Conservation (phyloP, 352 stramenopile species). For the Elongisporangium prolatum region DNA sequence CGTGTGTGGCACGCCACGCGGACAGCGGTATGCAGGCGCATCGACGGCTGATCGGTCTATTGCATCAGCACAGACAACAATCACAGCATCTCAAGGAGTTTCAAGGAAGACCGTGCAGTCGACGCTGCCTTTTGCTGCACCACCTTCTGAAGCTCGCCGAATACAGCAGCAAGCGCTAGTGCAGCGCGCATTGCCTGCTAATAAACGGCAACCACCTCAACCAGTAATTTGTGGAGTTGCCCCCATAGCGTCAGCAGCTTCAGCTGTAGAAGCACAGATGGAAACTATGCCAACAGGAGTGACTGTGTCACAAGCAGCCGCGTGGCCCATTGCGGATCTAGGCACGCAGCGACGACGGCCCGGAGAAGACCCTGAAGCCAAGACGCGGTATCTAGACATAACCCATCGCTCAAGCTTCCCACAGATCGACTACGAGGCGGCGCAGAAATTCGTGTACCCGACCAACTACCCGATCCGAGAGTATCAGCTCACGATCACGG, state of each 20-base stretch:
- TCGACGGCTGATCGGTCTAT: not conserved
- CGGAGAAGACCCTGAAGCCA: conserved; percentile 53
- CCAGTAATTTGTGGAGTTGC: not conserved
- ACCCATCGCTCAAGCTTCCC: conserved; percentile 28
- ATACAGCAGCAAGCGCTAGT: conserved; percentile 3
- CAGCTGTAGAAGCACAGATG: no score
- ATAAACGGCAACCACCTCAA: not conserved
- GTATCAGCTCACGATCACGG: conserved; percentile 95
- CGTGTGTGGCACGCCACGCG: conserved; percentile 48
- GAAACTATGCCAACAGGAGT: not conserved
- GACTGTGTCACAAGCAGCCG: not conserved
- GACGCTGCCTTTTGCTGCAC: conserved; percentile 48
- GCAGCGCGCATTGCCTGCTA: not conserved
- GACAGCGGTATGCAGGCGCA: conserved; percentile 20
- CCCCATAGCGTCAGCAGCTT: not conserved
- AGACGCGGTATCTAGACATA: conserved; percentile 53
- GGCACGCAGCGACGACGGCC: conserved; percentile 12
- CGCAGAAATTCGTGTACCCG: conserved; percentile 81
- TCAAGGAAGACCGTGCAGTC: conserved; percentile 52
- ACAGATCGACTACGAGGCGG: conserved; percentile 54
- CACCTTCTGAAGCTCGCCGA: conserved; percentile 7
- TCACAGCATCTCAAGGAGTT: conserved; percentile 1
- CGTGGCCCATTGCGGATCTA: conserved; percentile 6
- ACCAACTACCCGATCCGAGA: conserved; percentile 89
- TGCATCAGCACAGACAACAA: not conserved